Conservation (phyloP, 768 basidiomycete species). For the Mrakia gelida region DNA sequence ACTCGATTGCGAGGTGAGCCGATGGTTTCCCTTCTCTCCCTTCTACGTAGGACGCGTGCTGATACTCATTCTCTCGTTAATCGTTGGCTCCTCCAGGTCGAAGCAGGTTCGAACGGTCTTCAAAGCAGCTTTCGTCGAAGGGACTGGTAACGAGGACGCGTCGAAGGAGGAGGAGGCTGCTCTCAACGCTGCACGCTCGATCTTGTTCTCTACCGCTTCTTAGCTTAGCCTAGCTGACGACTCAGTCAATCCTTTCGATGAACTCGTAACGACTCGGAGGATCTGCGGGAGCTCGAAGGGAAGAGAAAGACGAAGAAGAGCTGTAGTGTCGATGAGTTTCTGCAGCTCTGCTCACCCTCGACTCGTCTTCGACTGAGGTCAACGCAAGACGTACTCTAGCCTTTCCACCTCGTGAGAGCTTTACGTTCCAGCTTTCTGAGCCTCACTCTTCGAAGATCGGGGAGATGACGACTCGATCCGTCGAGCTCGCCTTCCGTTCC, state of each 20-base stretch:
- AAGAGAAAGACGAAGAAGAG: too few species aligned
- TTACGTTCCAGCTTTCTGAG: too few species aligned
- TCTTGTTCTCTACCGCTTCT: not conserved
- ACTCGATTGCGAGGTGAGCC: not conserved
- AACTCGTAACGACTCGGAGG: too few species aligned
- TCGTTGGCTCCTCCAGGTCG: not conserved
- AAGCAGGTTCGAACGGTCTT: not conserved
- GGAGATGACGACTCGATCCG: too few species aligned
- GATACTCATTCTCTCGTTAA: not conserved
- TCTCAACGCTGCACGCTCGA: not conserved
- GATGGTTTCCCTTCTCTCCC: not conserved
- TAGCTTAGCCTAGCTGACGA: not conserved
- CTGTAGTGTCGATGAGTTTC: too few species aligned
- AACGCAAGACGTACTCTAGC: too few species aligned
- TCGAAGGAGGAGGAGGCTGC: not conserved
- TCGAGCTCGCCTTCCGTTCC: too few species aligned
- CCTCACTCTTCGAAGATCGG: too few species aligned
- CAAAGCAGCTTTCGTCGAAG: not conserved
- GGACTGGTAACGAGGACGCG: not conserved
- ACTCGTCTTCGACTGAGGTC: too few species aligned
- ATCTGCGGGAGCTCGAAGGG: too few species aligned
- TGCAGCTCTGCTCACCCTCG: too few species aligned
- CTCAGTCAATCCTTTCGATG: not conserved
- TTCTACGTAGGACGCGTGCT: not conserved
- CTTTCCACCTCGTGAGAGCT: too few species aligned